Evolutionary conservation across 441 rosid genomes (phyloP).

Genomic region (Adansonia grandidieri): DNA sequence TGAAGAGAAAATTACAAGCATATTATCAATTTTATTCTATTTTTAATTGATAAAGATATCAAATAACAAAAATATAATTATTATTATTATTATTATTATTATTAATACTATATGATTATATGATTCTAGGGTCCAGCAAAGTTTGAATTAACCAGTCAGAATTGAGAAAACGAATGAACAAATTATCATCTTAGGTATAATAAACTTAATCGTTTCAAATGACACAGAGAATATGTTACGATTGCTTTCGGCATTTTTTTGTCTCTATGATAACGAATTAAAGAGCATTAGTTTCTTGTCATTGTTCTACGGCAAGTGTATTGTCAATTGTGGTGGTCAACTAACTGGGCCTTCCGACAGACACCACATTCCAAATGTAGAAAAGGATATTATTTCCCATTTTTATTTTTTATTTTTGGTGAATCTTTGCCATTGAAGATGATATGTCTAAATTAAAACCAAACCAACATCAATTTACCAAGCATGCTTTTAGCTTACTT

Average conservation of each 20-base stretch:
- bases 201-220: neutral
- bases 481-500: neutral
- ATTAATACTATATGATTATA: too few species aligned
- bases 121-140: too few species aligned
- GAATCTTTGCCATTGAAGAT: neutral
- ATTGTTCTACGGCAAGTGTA: neutral
- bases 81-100: too few species aligned
- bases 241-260: too few species aligned
- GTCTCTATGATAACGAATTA: too few species aligned
- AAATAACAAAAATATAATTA: too few species aligned
- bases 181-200: neutral
- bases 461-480: neutral
- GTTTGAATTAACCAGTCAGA: neutral
- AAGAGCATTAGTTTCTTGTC: neutral
- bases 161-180: neutral
- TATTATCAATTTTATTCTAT: too few species aligned
- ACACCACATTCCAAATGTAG: neutral
- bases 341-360: neutral
- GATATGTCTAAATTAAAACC: neutral
- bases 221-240: neutral
- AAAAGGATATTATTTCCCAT: too few species aligned
- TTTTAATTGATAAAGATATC: too few species aligned
- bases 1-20: too few species aligned
- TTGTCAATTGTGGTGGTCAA: neutral
- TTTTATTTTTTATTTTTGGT: neutral